phyloP scores from a whole-genome alignment of 1,139 yeast genomes.

The Suhomyces yuchorum region DNA sequence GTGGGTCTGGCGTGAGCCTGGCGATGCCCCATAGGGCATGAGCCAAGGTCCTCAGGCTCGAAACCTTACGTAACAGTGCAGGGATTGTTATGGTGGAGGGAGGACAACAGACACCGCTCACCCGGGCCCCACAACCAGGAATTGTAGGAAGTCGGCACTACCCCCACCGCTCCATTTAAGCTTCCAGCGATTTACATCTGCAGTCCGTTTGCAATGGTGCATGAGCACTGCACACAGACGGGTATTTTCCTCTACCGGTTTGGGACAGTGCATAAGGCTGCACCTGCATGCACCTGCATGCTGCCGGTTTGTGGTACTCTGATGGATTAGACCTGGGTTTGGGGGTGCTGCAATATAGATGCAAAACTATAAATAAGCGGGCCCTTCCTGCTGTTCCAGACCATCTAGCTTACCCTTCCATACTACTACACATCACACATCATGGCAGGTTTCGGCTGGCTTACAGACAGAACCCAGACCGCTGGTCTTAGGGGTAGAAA shows the following conservation, averaged over 20 bases:
- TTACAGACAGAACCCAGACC: slow-evolving; percentile 40
- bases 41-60: background rate
- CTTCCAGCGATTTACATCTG: background rate
- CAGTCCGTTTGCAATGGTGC: background rate
- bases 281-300: background rate
- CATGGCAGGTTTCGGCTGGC: slow-evolving; percentile 15
- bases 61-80: background rate
- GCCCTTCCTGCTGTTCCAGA: background rate
- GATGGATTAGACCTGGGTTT: background rate
- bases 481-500: slow-evolving; percentile 52
- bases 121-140: background rate
- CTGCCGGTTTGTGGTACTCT: background rate
- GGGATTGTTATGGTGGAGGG: background rate
- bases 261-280: background rate
- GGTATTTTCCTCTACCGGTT: background rate
- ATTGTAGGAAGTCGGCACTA: background rate
- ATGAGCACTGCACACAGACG: background rate
- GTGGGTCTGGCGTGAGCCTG: background rate
- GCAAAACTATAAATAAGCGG: slow-evolving; percentile 5
- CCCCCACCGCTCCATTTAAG: background rate
- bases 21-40: background rate
- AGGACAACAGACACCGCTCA: background rate
- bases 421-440: background rate
- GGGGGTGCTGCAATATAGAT: slow-evolving; percentile 2
- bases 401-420: background rate